phyloP scores from a whole-genome alignment of 768 basidiomycete genomes.

The Pholiota microspora region DNA sequence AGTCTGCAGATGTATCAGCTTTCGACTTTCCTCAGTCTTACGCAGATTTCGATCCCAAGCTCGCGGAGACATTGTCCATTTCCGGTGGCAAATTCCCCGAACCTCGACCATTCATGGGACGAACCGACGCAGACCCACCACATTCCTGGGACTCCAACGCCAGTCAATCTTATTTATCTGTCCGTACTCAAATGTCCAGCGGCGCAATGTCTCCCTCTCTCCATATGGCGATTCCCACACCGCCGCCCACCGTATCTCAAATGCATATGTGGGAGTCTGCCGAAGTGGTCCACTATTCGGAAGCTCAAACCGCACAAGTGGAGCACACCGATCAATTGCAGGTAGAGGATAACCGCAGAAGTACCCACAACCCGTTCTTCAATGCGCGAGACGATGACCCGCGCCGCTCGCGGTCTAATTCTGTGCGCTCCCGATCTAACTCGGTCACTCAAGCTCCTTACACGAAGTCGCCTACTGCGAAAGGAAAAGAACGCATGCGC shows the following conservation, averaged over 20 bases:
- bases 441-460: no score
- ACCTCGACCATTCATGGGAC: constrained; percentile 41
- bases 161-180: constrained; percentile 48
- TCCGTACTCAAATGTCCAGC: constrained; percentile 37
- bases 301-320: neutral
- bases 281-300: constrained; percentile 47
- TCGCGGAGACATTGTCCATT: constrained; percentile 51
- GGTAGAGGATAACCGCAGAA: constrained; percentile 31
- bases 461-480: constrained; percentile 34
- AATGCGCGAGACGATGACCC: constrained; percentile 27
- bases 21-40: constrained; percentile 48
- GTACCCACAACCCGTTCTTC: constrained; percentile 42
- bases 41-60: constrained; percentile 55
- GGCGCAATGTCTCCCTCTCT: constrained; percentile 50
- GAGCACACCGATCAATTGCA: constrained; percentile 32
- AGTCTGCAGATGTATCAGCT: constrained; percentile 39
- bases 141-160: constrained; percentile 56
- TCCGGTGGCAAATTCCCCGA: constrained; percentile 26
- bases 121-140: constrained; percentile 30
- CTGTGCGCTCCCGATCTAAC: constrained; percentile 34
- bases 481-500: constrained; percentile 33
- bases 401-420: neutral
- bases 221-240: constrained; percentile 60
- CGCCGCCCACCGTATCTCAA: constrained; percentile 47
- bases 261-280: constrained; percentile 70